A percentile compares a stretch with the other conserved stretches of the same genome.
phyloP scores from a whole-genome alignment of 768 basidiomycete genomes.

The Hydnomerulius pinastri region DNA sequence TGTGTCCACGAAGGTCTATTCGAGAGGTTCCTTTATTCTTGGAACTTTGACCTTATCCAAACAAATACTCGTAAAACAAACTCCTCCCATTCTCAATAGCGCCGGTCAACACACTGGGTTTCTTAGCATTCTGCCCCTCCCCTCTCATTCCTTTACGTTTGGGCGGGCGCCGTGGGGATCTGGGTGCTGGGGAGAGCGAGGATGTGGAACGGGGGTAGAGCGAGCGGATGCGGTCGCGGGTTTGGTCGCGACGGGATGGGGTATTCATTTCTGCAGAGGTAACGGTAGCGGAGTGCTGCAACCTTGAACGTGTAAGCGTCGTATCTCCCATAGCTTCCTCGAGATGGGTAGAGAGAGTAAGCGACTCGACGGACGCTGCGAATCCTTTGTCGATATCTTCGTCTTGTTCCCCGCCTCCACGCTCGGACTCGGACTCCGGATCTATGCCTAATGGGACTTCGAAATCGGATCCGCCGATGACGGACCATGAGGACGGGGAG shows the following conservation, averaged over 20 bases:
- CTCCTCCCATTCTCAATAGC: conserved; percentile 14
- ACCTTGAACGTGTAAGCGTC: conserved; percentile 8
- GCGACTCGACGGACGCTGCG: conserved; percentile 34
- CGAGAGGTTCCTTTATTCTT: neutral
- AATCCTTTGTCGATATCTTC: conserved; percentile 33
- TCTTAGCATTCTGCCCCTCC: conserved; percentile 16
- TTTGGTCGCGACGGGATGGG: conserved; percentile 18
- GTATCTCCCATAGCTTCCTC: conserved; percentile 8
- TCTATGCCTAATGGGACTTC: too few species aligned
- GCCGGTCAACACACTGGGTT: conserved; percentile 16
- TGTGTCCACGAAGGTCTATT: neutral
- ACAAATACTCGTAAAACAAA: conserved; percentile 49
- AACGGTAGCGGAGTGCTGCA: neutral
- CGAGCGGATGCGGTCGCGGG: conserved; percentile 33
- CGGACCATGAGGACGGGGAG: conserved; percentile 40
- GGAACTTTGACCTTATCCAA: conserved; percentile 32
- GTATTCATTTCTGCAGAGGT: neutral
- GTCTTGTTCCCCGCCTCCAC: too few species aligned
- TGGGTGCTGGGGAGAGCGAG: conserved; percentile 56
- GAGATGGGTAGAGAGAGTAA: conserved; percentile 34
- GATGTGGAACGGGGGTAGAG: conserved; percentile 44
- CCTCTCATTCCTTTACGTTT: conserved; percentile 12
- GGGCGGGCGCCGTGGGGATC: conserved; percentile 28
- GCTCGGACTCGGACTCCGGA: too few species aligned
- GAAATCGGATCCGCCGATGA: conserved; percentile 33